A percentile compares a stretch with the other conserved stretches of the same genome.
Evolutionary conservation across 2,329 filamentous ascomycete genomes (phyloP).

Genomic region (Lecanoromycetidae sp.): DNA sequence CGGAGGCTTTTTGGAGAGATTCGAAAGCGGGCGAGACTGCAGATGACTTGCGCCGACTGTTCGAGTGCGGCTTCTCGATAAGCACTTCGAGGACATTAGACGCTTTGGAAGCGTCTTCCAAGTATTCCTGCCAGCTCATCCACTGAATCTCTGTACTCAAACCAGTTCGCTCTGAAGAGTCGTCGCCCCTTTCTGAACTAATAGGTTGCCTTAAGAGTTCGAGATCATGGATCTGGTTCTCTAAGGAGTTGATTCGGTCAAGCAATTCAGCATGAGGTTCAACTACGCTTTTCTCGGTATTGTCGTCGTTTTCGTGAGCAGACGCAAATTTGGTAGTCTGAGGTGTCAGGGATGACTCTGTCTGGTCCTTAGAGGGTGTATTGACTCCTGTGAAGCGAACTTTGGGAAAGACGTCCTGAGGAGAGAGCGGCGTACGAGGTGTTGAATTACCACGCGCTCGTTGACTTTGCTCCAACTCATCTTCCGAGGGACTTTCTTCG

Average conservation of each 20-base stretch:
- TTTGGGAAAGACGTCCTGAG: no score
- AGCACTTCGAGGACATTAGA: conserved; percentile 12
- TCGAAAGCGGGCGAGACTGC: not conserved
- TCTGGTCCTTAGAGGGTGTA: no score
- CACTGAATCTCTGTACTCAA: conserved; percentile 10
- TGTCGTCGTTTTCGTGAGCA: not conserved
- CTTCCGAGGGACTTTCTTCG: no score
- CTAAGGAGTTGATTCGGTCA: conserved; percentile 5
- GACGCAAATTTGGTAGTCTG: no score
- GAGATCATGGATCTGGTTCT: conserved; percentile 4
- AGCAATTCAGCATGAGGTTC: not conserved
- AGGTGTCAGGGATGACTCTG: no score
- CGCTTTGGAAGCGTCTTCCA: conserved; percentile 4
- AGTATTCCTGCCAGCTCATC: conserved; percentile 16
- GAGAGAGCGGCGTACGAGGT: no score
- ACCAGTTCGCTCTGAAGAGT: conserved; percentile 9
- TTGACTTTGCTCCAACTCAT: no score
- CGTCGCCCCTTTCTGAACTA: conserved; percentile 8
- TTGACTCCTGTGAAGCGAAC: no score
- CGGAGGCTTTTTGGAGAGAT: not conserved
- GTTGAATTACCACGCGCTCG: no score
- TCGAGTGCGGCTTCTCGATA: conserved; percentile 12
- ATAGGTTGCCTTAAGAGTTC: conserved; percentile 1
- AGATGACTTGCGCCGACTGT: conserved; percentile 4
- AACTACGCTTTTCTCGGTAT: not conserved